phyloP scores from a whole-genome alignment of 805 yeast species.

The Wickerhamomyces queroliae region DNA sequence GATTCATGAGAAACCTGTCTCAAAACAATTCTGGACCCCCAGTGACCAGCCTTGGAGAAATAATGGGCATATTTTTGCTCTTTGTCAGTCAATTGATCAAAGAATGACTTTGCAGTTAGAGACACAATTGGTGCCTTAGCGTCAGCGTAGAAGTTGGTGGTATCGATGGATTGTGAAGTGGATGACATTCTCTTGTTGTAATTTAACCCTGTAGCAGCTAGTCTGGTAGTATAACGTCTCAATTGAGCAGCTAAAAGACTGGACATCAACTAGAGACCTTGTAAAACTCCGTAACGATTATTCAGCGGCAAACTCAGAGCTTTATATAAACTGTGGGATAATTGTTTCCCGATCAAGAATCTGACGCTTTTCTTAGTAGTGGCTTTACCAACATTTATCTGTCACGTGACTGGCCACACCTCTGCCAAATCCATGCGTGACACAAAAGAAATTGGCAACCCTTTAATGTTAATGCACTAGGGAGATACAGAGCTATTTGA shows the following conservation, averaged over 20 bases:
- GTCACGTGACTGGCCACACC: too few relatives aligned
- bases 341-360: not conserved
- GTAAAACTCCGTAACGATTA: not conserved
- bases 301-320: not conserved
- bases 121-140: constrained; percentile 64
- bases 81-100: constrained; percentile 52
- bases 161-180: constrained; percentile 3
- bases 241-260: not conserved
- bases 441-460: not conserved
- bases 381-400: too few relatives aligned
- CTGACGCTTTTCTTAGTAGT: too few relatives aligned
- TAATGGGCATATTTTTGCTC: constrained; percentile 78
- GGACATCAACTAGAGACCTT: not conserved
- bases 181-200: constrained; percentile 8
- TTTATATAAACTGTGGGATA: not conserved
- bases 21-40: constrained; percentile 74
- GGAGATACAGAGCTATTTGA: too few relatives aligned
- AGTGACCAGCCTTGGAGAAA: constrained; percentile 77
- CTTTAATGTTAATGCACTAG: too few relatives aligned
- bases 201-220: not conserved
- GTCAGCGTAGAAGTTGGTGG: constrained; percentile 40
- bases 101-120: constrained; percentile 62
- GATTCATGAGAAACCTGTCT: constrained; percentile 82
- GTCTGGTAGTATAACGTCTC: constrained; percentile 4
- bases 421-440: too few relatives aligned